Evolutionary conservation across 805 yeast genomes (phyloP).

Genomic region (Suhomyces faveliae): DNA sequence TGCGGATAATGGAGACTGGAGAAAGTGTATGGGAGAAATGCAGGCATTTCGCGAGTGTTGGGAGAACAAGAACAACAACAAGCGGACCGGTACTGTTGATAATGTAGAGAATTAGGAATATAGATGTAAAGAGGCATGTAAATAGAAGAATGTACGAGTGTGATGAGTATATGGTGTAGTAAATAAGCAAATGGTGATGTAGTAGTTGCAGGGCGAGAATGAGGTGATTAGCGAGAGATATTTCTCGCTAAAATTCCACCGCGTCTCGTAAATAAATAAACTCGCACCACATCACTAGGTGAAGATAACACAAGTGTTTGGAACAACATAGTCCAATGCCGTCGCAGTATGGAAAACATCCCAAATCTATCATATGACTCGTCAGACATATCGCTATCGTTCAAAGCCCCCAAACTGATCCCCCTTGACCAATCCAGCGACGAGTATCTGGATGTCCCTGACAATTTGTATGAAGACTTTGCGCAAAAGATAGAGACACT

Average conservation of each 20-base stretch:
- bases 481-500: constrained; percentile 25
- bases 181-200: too few relatives aligned
- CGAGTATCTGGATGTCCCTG: background rate
- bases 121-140: background rate
- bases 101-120: constrained; percentile 19
- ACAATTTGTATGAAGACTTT: constrained; percentile 12
- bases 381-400: background rate
- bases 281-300: background rate
- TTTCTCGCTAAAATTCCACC: background rate
- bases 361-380: constrained; percentile 10
- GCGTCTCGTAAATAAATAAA: background rate
- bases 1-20: constrained; percentile 48
- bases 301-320: too few relatives aligned
- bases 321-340: background rate
- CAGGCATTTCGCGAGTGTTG: constrained; percentile 62
- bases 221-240: too few relatives aligned
- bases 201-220: too few relatives aligned
- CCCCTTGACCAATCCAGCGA: constrained; percentile 1
- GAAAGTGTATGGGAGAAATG: constrained; percentile 44
- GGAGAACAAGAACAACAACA: constrained; percentile 54
- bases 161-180: too few relatives aligned
- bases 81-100: constrained; percentile 44
- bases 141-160: too few relatives aligned
- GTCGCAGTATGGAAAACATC: constrained; percentile 8
- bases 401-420: background rate